phyloP scores from a whole-genome alignment of 2,329 filamentous ascomycete genomes.

The Sporothrix globosa region DNA sequence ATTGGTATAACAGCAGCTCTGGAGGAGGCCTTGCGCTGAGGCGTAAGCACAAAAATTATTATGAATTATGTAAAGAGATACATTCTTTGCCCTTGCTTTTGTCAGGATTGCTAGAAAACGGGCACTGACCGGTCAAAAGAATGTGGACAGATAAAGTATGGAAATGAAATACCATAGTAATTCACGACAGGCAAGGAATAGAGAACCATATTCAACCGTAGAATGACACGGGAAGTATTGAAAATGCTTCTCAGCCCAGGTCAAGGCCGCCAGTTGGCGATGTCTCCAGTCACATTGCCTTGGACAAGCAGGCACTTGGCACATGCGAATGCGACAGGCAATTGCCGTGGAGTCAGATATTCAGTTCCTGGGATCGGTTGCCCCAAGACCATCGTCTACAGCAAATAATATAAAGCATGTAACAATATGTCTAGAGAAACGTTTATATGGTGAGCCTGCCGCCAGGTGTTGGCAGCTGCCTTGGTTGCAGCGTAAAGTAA shows the following conservation, averaged over 20 bases:
- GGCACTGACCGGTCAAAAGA: neutral
- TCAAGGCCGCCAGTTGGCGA: neutral
- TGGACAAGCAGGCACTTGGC: neutral
- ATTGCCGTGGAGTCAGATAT: neutral
- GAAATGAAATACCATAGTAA: neutral
- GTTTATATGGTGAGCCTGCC: neutral
- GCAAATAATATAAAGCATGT: neutral
- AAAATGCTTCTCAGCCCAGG: neutral
- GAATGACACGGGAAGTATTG: neutral
- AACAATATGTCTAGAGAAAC: too few species aligned
- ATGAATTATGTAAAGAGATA: neutral
- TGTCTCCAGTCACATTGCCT: neutral
- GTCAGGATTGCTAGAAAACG: too few species aligned
- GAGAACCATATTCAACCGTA: too few species aligned
- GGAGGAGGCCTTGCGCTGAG: neutral
- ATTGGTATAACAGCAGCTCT: too few species aligned
- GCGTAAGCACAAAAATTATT: constrained; percentile 1
- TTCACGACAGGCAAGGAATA: too few species aligned
- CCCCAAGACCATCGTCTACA: neutral
- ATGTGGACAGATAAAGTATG: neutral
- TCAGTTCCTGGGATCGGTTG: neutral
- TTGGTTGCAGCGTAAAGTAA: neutral
- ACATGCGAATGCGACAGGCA: neutral
- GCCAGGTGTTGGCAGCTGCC: constrained; percentile 17
- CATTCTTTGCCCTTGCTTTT: too few species aligned